phyloP scores from a whole-genome alignment of 345 rosid genomes.

The Jatropha curcas region DNA sequence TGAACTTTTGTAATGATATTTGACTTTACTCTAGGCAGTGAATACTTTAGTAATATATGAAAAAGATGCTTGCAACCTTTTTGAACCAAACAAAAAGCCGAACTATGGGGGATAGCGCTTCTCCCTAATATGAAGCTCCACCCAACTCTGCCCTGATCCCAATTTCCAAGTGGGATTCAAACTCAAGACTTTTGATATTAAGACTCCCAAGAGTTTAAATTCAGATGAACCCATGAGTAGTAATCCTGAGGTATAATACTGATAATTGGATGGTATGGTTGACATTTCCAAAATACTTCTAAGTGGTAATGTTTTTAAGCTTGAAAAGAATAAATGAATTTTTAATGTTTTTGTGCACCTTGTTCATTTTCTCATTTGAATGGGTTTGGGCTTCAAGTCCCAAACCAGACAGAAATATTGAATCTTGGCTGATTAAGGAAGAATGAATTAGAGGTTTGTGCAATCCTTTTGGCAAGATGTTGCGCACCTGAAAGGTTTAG shows the following conservation, averaged over 20 bases:
- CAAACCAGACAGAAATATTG: neutral
- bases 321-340: neutral
- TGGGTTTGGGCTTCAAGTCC: neutral
- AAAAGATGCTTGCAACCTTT: neutral
- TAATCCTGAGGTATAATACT: neutral
- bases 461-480: neutral
- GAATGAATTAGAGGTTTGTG: neutral
- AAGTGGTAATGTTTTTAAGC: too few species aligned
- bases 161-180: neutral
- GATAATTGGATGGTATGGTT: neutral
- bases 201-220: neutral
- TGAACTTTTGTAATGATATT: slow-evolving; percentile 1
- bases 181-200: neutral
- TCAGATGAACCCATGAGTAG: neutral
- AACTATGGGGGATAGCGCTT: too few species aligned
- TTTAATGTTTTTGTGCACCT: neutral
- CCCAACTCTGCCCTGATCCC: neutral
- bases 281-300: neutral
- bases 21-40: too few species aligned
- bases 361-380: neutral
- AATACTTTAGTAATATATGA: neutral
- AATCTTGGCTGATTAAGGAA: slow-evolving; percentile 1
- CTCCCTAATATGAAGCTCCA: neutral
- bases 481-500: neutral
- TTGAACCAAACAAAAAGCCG: neutral